Evolutionary conservation across 495 filamentous ascomycete genomes (phyloP).

Genomic region (Podospora australis): DNA sequence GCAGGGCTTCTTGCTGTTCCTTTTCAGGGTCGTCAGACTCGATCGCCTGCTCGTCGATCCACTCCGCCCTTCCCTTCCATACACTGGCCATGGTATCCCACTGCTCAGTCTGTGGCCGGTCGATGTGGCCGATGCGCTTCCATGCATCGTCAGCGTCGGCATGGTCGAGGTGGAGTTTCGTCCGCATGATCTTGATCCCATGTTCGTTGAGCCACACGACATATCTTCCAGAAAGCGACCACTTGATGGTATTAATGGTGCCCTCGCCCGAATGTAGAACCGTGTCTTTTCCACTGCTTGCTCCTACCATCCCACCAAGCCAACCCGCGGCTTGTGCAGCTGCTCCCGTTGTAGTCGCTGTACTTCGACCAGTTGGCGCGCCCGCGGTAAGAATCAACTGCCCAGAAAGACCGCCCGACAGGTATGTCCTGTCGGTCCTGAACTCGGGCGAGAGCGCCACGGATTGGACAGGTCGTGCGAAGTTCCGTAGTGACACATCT

Average conservation of each 20-base stretch:
- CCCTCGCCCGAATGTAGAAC: constrained; percentile 90
- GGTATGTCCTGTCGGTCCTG: constrained; percentile 74
- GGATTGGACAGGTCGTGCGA: constrained; percentile 83
- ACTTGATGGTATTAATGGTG: constrained; percentile 81
- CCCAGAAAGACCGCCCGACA: constrained; percentile 86
- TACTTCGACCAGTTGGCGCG: constrained; percentile 67
- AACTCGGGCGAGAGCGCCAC: constrained; percentile 90
- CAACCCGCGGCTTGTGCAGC: constrained; percentile 79
- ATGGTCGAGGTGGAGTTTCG: constrained; percentile 72
- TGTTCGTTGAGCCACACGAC: constrained; percentile 94
- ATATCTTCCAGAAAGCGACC: constrained; percentile 85
- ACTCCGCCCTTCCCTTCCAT: constrained; percentile 86
- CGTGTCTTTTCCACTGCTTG: constrained; percentile 74
- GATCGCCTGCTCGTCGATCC: constrained; percentile 77
- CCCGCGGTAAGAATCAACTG: constrained; percentile 84
- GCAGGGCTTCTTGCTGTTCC: constrained; percentile 21
- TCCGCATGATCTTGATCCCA: constrained; percentile 95
- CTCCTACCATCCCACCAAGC: constrained; percentile 78
- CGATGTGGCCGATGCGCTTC: constrained; percentile 93
- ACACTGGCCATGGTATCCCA: constrained; percentile 95
- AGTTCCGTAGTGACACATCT: constrained; percentile 86
- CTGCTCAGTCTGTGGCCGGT: constrained; percentile 65
- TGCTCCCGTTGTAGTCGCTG: constrained; percentile 72
- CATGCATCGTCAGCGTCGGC: constrained; percentile 76
- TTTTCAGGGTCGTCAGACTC: constrained; percentile 49